Conservation (phyloP, 1,284 basidiomycete genomes). For the Wallemia mellicola region DNA sequence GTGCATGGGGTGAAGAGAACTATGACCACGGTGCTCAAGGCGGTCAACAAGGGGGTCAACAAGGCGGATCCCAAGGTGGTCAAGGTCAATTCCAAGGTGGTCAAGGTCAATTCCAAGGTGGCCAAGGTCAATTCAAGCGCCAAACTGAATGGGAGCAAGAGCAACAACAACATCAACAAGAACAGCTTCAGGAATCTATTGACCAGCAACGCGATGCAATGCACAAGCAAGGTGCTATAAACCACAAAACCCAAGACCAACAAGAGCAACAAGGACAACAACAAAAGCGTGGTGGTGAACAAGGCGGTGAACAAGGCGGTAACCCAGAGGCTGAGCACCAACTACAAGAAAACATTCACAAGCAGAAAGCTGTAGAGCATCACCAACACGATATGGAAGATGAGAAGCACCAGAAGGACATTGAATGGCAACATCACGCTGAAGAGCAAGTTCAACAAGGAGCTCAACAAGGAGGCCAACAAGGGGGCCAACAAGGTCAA, state of each 20-base stretch:
- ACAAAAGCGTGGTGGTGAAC: neutral
- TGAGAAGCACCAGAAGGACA: neutral
- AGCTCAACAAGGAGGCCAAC: neutral
- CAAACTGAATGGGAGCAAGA: neutral
- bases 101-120: neutral
- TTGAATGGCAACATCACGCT: neutral
- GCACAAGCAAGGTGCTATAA: neutral
- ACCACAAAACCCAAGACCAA: neutral
- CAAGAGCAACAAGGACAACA: neutral
- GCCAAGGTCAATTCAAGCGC: neutral
- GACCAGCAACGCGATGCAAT: neutral
- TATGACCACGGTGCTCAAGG: neutral
- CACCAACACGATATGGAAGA: neutral
- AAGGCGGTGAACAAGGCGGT: neutral
- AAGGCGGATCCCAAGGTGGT: neutral
- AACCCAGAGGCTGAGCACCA: neutral
- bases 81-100: neutral
- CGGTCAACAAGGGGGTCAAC: neutral
- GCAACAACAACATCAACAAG: neutral
- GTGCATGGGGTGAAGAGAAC: neutral
- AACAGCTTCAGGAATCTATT: neutral
- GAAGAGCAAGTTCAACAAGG: neutral
- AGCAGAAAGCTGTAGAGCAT: neutral
- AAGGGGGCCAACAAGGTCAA: neutral
- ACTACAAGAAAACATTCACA: neutral